These are phyloP conservation scores for Fusarium staphyleae DNA, from an alignment of 2,329 filamentous ascomycete species.

Conservation along the genomic window DNA sequence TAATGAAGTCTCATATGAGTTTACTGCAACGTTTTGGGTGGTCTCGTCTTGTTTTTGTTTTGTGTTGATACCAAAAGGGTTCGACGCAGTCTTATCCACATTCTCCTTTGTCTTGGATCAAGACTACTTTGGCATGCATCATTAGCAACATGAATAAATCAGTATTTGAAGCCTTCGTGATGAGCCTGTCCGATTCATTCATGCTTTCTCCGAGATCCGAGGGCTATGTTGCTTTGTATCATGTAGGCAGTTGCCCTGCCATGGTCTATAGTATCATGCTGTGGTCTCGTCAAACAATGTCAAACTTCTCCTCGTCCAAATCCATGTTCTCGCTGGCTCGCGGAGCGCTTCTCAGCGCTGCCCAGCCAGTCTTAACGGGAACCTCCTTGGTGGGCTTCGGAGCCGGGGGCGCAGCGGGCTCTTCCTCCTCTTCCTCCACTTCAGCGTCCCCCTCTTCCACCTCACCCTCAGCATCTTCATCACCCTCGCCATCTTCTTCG, in stretches of 20 bases:
- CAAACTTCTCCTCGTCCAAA: slow-evolving; percentile 45
- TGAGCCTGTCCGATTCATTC: too few relatives aligned
- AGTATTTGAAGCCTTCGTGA: too few relatives aligned
- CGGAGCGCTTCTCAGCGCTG: slow-evolving; percentile 39
- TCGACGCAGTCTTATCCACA: not conserved
- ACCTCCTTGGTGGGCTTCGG: slow-evolving; percentile 14
- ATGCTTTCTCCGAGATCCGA: too few relatives aligned
- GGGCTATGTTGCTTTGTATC: not conserved
- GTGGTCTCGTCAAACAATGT: slow-evolving; percentile 39
- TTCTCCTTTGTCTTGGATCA: not conserved
- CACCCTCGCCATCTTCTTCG: slow-evolving; percentile 46
- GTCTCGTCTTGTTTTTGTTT: not conserved
- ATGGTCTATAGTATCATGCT: slow-evolving; percentile 20
- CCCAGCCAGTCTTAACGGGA: slow-evolving; percentile 44
- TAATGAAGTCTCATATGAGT: not conserved
- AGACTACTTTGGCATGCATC: not conserved
- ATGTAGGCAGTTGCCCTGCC: not conserved
- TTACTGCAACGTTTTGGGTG: not conserved
- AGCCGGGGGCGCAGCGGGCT: slow-evolving; percentile 13
- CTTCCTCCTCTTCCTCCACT: slow-evolving; percentile 28
- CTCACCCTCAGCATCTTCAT: slow-evolving; percentile 42
- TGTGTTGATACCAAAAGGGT: slow-evolving; percentile 14
- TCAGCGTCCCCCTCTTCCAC: slow-evolving; percentile 36
- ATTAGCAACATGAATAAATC: too few relatives aligned
- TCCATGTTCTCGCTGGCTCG: slow-evolving; percentile 43